These are phyloP conservation scores for Eutrema japonicum DNA, from an alignment of 345 rosid genomes.

Conservation along the genomic window DNA sequence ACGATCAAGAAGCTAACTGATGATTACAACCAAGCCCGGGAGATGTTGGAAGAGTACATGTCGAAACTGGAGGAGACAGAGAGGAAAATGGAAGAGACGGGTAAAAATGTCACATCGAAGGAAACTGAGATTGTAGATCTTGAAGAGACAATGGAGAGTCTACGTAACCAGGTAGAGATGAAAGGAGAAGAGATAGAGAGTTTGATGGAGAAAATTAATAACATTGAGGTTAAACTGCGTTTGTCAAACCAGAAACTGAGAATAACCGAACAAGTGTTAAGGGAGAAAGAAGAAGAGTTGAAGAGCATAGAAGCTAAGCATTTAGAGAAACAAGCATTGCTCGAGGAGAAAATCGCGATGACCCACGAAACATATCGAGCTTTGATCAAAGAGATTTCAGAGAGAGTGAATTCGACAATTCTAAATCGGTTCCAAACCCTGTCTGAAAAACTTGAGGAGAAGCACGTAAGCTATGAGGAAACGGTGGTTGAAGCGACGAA, in stretches of 20 bases:
- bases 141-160: conserved; percentile 62
- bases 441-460: conserved; percentile 51
- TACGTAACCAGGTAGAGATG: conserved; percentile 67
- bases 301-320: conserved; percentile 66
- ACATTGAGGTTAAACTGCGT: conserved; percentile 83
- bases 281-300: conserved; percentile 72
- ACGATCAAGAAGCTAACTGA: conserved; percentile 46
- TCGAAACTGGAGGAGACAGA: conserved; percentile 56
- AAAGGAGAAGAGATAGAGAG: conserved; percentile 78
- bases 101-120: conserved; percentile 46
- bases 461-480: conserved; percentile 44
- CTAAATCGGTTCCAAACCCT: conserved; percentile 50
- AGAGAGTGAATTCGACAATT: conserved; percentile 43
- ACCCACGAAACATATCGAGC: conserved; percentile 50
- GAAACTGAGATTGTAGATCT: conserved; percentile 56
- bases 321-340: conserved; percentile 61
- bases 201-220: conserved; percentile 55
- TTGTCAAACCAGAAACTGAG: conserved; percentile 94
- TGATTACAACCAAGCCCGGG: conserved; percentile 52
- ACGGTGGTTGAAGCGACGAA: conserved; percentile 48
- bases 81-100: conserved; percentile 53
- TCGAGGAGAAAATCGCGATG: conserved; percentile 59
- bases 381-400: conserved; percentile 54
- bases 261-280: conserved; percentile 75
- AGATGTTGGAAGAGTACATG: conserved; percentile 52